phyloP scores from a whole-genome alignment of 768 basidiomycete species.

The Filobasidium wieringae region DNA sequence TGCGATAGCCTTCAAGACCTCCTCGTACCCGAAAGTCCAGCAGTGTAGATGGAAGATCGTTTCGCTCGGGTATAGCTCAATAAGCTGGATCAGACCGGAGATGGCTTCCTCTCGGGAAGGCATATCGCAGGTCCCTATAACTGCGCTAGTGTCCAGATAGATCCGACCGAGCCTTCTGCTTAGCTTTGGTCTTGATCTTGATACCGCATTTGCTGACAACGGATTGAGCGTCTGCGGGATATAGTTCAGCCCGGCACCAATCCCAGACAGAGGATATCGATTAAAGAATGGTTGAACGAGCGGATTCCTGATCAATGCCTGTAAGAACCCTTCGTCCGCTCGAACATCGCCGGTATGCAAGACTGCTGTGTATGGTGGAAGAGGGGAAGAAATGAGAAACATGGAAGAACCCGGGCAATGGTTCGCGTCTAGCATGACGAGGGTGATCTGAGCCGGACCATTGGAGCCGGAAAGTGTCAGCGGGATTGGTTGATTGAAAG shows the following conservation, averaged over 20 bases:
- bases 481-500: constrained; percentile 53
- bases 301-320: constrained; percentile 56
- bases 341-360: constrained; percentile 91
- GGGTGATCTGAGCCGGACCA: constrained; percentile 42
- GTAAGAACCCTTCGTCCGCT: constrained; percentile 69
- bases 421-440: constrained; percentile 80
- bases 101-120: constrained; percentile 53
- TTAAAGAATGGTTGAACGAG: constrained; percentile 61
- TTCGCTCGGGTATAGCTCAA: constrained; percentile 53
- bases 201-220: no score
- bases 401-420: constrained; percentile 92
- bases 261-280: no score
- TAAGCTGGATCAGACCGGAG: constrained; percentile 55
- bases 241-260: no score
- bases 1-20: constrained; percentile 65
- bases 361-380: constrained; percentile 45
- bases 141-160: constrained; percentile 61
- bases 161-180: constrained; percentile 65
- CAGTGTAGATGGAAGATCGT: constrained; percentile 77
- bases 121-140: constrained; percentile 39
- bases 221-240: no score
- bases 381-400: constrained; percentile 43
- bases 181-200: no score
- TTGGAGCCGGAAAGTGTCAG: constrained; percentile 51
- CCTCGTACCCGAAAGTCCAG: constrained; percentile 96